phyloP scores from a whole-genome alignment of 306 rosid species.

The Malus sieversii region DNA sequence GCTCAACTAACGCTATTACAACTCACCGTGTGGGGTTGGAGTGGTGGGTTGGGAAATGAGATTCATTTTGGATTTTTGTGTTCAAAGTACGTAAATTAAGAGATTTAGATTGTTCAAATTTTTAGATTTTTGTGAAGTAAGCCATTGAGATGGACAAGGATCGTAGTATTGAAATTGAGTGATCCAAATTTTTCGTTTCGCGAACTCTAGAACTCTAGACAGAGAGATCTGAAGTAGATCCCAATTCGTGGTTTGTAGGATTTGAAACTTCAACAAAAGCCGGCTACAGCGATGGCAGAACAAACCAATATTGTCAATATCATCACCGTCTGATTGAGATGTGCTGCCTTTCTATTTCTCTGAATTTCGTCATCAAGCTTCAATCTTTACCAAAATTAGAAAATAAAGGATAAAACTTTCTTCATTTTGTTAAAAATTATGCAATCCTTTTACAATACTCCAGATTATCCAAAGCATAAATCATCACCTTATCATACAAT shows the following conservation, averaged over 20 bases:
- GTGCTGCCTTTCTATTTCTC: slow-evolving; percentile 2
- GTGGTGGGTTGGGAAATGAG: neutral
- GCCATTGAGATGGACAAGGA: rapidly evolving
- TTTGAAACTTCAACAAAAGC: slow-evolving; percentile 27
- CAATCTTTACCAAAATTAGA: neutral
- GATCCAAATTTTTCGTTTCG: too few species aligned
- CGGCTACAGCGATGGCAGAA: slow-evolving; percentile 54
- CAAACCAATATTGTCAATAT: slow-evolving; percentile 15
- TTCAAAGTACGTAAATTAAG: too few species aligned
- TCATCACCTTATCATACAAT: too few species aligned
- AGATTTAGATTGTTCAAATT: too few species aligned
- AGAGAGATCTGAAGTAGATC: too few species aligned
- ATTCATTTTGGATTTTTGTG: too few species aligned
- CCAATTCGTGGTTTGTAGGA: slow-evolving; percentile 3
- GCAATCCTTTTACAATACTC: neutral
- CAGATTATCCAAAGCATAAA: neutral
- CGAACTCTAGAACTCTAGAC: too few species aligned
- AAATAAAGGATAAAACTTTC: too few species aligned
- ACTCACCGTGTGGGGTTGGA: slow-evolving; percentile 27
- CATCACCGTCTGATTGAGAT: slow-evolving; percentile 13
- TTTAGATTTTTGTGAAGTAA: too few species aligned
- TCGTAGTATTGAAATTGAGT: too few species aligned
- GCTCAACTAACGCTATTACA: slow-evolving; percentile 33
- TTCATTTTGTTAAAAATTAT: too few species aligned
- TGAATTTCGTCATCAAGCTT: neutral